These are phyloP conservation scores for Chrysopogon serrulatus DNA, from an alignment of 176 grass and related monocot species.

Conservation along the genomic window DNA sequence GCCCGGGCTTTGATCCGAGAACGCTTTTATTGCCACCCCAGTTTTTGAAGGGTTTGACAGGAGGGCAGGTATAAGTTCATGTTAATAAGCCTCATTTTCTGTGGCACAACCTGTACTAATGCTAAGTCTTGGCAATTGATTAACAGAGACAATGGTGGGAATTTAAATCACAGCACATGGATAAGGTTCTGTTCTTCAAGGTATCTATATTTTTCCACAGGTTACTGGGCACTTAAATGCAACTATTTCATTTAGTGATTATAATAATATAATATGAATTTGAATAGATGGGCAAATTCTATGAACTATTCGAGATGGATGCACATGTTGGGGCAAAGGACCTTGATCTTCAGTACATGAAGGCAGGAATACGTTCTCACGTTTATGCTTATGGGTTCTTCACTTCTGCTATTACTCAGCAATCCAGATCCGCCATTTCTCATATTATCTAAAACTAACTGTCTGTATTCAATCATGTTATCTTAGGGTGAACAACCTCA, in stretches of 20 bases:
- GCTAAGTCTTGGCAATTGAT: constrained; percentile 37
- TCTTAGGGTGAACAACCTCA: constrained; percentile 92
- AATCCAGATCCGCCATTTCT: neutral
- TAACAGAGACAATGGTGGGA: constrained; percentile 99
- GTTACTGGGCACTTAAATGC: neutral
- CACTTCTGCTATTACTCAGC: neutral
- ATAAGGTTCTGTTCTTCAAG: constrained; percentile 98
- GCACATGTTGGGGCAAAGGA: constrained; percentile 91
- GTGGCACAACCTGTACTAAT: neutral
- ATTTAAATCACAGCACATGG: constrained; percentile 96
- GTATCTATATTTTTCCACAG: constrained; percentile 36
- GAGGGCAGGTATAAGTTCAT: constrained; percentile 67
- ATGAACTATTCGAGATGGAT: constrained; percentile 98
- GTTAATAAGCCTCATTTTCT: constrained; percentile 5
- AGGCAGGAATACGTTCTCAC: constrained; percentile 23
- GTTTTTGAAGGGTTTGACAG: constrained; percentile 76
- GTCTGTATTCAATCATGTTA: constrained; percentile 20
- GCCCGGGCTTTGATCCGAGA: constrained; percentile 67
- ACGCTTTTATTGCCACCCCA: constrained; percentile 75
- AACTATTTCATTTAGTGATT: constrained; percentile 18
- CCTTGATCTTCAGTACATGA: constrained; percentile 99
- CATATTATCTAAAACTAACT: neutral
- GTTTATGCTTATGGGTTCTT: constrained; percentile 4
- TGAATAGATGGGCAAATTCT: constrained; percentile 96
- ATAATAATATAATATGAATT: constrained; percentile 20